phyloP scores from a whole-genome alignment of 495 filamentous ascomycete species.

The Talaromyces liani region DNA sequence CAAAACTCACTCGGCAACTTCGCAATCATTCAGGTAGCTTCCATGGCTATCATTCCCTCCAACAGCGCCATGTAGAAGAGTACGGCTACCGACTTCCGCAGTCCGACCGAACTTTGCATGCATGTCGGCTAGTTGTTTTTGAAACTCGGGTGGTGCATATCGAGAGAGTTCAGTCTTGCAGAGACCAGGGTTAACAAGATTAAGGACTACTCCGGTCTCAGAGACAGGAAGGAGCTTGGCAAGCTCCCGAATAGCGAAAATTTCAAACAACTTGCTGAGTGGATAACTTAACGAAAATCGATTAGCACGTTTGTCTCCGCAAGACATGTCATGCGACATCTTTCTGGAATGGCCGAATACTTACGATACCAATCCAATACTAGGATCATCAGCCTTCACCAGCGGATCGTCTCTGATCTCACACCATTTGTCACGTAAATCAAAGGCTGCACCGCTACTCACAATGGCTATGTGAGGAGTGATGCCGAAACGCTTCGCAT shows the following conservation, averaged over 20 bases:
- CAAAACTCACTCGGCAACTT: slow-evolving; percentile 16
- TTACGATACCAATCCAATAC: neutral
- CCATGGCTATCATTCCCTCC: slow-evolving; percentile 20
- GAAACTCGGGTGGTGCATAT: slow-evolving; percentile 16
- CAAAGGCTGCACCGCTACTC: slow-evolving; percentile 13
- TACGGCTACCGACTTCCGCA: slow-evolving; percentile 23
- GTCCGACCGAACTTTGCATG: slow-evolving; percentile 15
- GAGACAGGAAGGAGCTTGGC: slow-evolving; percentile 14
- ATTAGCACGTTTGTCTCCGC: neutral
- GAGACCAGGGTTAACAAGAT: slow-evolving; percentile 35
- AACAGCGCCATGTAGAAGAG: slow-evolving; percentile 16
- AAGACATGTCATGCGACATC: neutral
- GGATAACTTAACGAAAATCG: slow-evolving; percentile 21
- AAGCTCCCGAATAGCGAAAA: slow-evolving; percentile 27
- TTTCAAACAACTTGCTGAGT: slow-evolving; percentile 31
- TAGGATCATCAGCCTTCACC: slow-evolving; percentile 12
- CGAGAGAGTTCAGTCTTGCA: slow-evolving; percentile 29
- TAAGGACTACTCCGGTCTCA: slow-evolving; percentile 34
- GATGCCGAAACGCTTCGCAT: slow-evolving; percentile 10
- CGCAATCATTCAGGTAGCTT: slow-evolving; percentile 14
- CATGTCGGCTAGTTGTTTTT: slow-evolving; percentile 1
- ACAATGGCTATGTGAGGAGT: slow-evolving; percentile 11
- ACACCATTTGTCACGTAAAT: slow-evolving; percentile 16
- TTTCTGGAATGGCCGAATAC: neutral
- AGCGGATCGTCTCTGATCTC: slow-evolving; percentile 17